Evolutionary conservation across 179 eudicot genomes (phyloP), one percentile per base, ranked within the genome.

Genomic region (Spergularia azorica): DNA sequence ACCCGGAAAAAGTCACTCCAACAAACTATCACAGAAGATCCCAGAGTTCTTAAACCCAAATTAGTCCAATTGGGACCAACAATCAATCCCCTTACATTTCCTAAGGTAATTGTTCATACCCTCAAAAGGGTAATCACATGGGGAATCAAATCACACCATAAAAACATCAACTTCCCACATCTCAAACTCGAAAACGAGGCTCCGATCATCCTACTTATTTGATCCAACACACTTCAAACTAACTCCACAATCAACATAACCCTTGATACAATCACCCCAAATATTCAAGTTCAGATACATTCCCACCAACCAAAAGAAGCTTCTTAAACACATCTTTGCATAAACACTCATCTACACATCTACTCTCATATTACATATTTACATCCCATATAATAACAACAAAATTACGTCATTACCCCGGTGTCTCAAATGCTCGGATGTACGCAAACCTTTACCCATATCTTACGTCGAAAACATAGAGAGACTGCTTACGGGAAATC

Each of bases 1-100:
- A 68, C 70, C 69, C 78, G 62, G 21, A 67, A 75, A 56, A 41
- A 43, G 79, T 36, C 75, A 80, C 68, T 16, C 78, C 69, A 74
- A 51, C 70, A 75, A 51, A 79, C 68, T 43, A 43, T 7, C 32
- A 64, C 43, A 4, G 9, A 73, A 67, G 17, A 63, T 9, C 62
- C 81, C 54, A 79, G 18, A 43, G 18, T 36, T 36, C 8, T 55
- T 7, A 58, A 74, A 43, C 64, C 68, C 77, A 32, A 77, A 21
- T 56, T 36, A 54, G 18, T 43, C 41, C 51, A 39, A 5, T 67
- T 67, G 68, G 73, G 73, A 68, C 60, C 41, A 57, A 67, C 48
- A 58, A 72, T 9, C 56, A 71, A 64, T 58, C 50, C 56, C 5
- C 70, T 75, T 63, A 14, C 74, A 67, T 43, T 63, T 75, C 55